phyloP scores from a whole-genome alignment of 1,139 yeast species.

The Kodamaea sp. region DNA sequence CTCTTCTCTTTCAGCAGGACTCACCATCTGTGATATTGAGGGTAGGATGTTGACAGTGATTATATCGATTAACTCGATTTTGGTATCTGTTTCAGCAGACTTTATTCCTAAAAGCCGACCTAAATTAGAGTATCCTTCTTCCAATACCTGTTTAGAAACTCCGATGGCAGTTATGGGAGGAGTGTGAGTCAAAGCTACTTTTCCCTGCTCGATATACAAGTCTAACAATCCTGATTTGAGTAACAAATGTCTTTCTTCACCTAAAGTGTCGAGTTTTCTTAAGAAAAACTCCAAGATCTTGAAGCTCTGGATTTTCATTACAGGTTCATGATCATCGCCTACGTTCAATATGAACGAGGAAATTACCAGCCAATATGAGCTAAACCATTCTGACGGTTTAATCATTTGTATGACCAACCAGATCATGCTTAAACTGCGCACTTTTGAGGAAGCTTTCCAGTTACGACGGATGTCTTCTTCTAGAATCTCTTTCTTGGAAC shows the following conservation, averaged over 20 bases:
- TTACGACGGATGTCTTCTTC: constrained; percentile 25
- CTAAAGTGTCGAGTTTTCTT: constrained; percentile 10
- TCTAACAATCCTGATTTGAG: constrained; percentile 41
- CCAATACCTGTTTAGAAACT: constrained; percentile 24
- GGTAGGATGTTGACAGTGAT: constrained; percentile 23
- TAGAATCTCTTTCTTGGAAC: constrained; percentile 19
- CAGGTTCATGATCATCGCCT: constrained; percentile 51
- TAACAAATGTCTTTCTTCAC: constrained; percentile 14
- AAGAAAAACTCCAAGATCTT: constrained; percentile 23
- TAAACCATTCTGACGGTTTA: constrained; percentile 12
- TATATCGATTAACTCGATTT: constrained; percentile 19
- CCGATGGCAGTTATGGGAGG: constrained; percentile 46
- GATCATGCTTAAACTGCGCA: constrained; percentile 28
- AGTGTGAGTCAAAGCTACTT: constrained; percentile 42
- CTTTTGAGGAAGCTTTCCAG: constrained; percentile 36
- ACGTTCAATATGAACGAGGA: constrained; percentile 52
- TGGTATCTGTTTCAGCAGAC: constrained; percentile 1
- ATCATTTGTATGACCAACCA: constrained; percentile 27
- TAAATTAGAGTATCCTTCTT: constrained; percentile 25
- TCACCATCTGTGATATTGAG: constrained; percentile 22
- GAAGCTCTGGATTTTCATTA: constrained; percentile 46
- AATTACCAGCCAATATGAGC: constrained; percentile 43
- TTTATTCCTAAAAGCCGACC: constrained; percentile 14
- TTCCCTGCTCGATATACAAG: constrained; percentile 43
- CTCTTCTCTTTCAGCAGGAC: constrained; percentile 12